Evolutionary conservation across 352 stramenopile genomes (phyloP).

Genomic region (Pythium scleroteichum): DNA sequence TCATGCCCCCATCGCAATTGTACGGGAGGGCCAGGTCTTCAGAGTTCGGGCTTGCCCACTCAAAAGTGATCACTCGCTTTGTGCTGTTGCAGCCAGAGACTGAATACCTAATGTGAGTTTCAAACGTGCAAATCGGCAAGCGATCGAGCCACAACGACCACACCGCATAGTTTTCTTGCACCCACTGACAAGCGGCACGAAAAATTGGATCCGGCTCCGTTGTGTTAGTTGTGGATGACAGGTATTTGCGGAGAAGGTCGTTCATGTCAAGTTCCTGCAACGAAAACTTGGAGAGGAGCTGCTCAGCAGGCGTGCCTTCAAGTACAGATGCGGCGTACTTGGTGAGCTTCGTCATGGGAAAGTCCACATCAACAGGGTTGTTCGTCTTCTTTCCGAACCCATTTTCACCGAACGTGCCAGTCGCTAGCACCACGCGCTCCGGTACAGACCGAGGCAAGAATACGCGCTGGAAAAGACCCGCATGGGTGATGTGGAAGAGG

Average conservation of each 20-base stretch:
- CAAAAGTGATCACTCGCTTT: slow-evolving; percentile 29
- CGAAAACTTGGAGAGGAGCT: slow-evolving; percentile 31
- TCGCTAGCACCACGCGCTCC: slow-evolving; percentile 18
- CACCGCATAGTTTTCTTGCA: slow-evolving; percentile 29
- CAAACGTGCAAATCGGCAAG: slow-evolving; percentile 27
- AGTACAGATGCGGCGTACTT: slow-evolving; percentile 35
- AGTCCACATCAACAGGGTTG: slow-evolving; percentile 47
- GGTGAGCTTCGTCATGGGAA: slow-evolving; percentile 25
- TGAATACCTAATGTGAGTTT: slow-evolving; percentile 31
- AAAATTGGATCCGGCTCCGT: slow-evolving; percentile 25
- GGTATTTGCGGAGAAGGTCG: slow-evolving; percentile 17
- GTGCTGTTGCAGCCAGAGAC: slow-evolving; percentile 28
- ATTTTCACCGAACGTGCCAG: slow-evolving; percentile 31
- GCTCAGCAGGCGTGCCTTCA: slow-evolving; percentile 12
- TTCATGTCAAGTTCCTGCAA: slow-evolving; percentile 39
- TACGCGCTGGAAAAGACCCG: slow-evolving; percentile 34
- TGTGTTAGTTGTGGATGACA: background rate
- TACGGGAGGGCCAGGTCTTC: slow-evolving; percentile 34
- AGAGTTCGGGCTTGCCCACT: slow-evolving; percentile 37
- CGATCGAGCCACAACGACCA: slow-evolving; percentile 34
- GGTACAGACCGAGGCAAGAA: slow-evolving; percentile 34
- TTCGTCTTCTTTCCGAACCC: slow-evolving; percentile 34
- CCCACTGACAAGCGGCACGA: slow-evolving; percentile 35
- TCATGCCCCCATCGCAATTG: slow-evolving; percentile 44
- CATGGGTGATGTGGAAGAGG: slow-evolving; percentile 35